Evolutionary conservation across 441 rosid species (phyloP).

Genomic region (Croton setiger): DNA sequence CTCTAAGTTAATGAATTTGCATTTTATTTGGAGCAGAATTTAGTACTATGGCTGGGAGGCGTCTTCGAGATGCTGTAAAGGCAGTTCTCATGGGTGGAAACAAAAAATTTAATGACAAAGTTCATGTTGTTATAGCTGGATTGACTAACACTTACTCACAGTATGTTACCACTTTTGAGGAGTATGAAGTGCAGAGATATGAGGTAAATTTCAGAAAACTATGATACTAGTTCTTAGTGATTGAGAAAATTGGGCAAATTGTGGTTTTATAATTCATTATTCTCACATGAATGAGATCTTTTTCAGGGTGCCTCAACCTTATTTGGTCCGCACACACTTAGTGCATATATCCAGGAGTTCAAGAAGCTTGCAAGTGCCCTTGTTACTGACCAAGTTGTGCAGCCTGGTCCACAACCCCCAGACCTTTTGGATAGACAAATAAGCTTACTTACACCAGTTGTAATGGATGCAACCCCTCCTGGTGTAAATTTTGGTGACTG

Average conservation of each 20-base stretch:
- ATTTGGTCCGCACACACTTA: constrained; percentile 86
- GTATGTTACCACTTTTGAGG: constrained; percentile 88
- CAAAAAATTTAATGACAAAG: constrained; percentile 37
- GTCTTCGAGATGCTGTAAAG: constrained; percentile 91
- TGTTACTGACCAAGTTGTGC: constrained; percentile 44
- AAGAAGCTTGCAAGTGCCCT: constrained; percentile 69
- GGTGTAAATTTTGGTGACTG: constrained; percentile 75
- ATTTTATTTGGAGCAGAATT: constrained; percentile 58
- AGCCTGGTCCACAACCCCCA: constrained; percentile 69
- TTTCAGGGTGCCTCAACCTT: constrained; percentile 88
- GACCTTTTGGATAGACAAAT: constrained; percentile 71
- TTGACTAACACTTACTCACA: constrained; percentile 92
- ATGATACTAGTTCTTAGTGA: background rate
- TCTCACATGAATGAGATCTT: constrained; percentile 3
- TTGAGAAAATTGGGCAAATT: background rate
- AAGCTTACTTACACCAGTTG: constrained; percentile 81
- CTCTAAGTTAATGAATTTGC: constrained; percentile 6
- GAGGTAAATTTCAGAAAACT: constrained; percentile 48
- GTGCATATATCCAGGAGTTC: constrained; percentile 89
- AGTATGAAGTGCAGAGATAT: constrained; percentile 84
- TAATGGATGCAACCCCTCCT: constrained; percentile 66
- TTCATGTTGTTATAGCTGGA: constrained; percentile 86
- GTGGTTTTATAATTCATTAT: background rate
- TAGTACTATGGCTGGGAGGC: constrained; percentile 98
- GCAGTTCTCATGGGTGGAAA: constrained; percentile 50